Base-by-base conservation (phyloP, 2,329 filamentous ascomycete genomes). In the Botrytis sinoallii region DNA sequence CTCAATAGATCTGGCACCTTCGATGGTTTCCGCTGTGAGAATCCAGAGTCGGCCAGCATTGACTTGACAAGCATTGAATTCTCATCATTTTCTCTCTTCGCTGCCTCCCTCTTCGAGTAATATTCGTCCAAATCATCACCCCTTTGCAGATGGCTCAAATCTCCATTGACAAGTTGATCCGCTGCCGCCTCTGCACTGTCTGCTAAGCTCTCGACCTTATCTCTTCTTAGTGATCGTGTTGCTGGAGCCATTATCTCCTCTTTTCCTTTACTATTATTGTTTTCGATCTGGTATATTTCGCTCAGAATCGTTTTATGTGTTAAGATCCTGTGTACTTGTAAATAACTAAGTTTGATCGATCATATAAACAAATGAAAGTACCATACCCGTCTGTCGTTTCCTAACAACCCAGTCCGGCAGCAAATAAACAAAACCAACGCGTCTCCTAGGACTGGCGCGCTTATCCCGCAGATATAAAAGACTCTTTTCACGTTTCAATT, bases 1-100 rank as follows among this genome's bases (percentile, higher is more conserved):
- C 85, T 85, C n/a, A 86, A 76, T 20, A 80, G 75, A 16, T 74
- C 75, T 5, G 87, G 87, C 38, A 89, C 72, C 65, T 75, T 80
- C 32, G 75, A 77, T 10, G 72, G n/a, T 20, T 64, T 48, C 32
- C 71, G 65, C 55, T 29, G 48, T 20, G 48, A 29, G 10, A 22
- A n/a, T 57, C 38, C 35, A 42, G 48, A 42, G n/a, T 22, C 48
- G 4, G 10, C 35, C 4, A 32, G 61, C 38, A 42, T 42, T n/a
- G 61, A 44, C 18, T 42, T 40, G 38, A 38, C 38, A 10, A 52
- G 64, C 44, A n/a, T n/a, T 25, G 46, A 67, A 3, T 40, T 38
- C 5, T 52, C 20, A 20, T n/a, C 66, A 29, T 55, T n/a, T 18
- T 57, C 48, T 22, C 66, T 38, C 3, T n/a, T 29, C n/a, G 20